A percentile compares a stretch with the other conserved stretches of the same genome.
phyloP scores from a whole-genome alignment of 169 alveolate genomes.

The Cryptosporidium andersoni region DNA sequence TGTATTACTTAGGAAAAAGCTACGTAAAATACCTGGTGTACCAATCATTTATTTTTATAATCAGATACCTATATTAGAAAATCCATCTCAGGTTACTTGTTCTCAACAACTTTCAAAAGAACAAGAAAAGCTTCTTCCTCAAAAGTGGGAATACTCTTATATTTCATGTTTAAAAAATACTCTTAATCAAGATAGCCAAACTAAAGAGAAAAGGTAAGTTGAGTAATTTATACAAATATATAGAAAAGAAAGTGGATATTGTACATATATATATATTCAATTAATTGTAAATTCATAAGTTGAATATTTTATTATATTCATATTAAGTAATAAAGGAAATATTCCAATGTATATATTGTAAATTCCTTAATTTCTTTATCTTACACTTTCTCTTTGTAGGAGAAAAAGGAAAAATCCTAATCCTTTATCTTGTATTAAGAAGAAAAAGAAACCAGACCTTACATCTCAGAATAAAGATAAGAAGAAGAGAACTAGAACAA shows the following conservation, averaged over 20 bases:
- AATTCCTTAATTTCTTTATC: not conserved
- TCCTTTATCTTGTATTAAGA: conserved; percentile 58
- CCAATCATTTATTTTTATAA: conserved; percentile 21
- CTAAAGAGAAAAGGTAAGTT: not conserved
- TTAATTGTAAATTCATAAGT: conserved; percentile 6
- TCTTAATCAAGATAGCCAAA: not conserved
- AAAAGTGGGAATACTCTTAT: conserved; percentile 51
- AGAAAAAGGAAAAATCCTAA: conserved; percentile 48
- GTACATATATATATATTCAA: not conserved
- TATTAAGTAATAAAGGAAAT: not conserved
- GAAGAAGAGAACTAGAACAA: too few species aligned
- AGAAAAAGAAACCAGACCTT: conserved; percentile 3
- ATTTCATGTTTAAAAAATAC: conserved; percentile 13
- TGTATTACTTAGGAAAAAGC: conserved; percentile 24
- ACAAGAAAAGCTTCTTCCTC: conserved; percentile 35
- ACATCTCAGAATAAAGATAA: not conserved
- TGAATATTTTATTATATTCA: too few species aligned
- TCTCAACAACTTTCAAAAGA: conserved; percentile 1
- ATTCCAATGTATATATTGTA: not conserved
- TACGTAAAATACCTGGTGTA: conserved; percentile 57
- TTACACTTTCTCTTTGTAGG: not conserved
- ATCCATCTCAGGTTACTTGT: conserved; percentile 34
- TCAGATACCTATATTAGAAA: conserved; percentile 53
- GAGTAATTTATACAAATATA: too few species aligned
- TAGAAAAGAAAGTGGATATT: too few species aligned